Evolutionary conservation across 176 grass and related monocot genomes (phyloP).

Genomic region (Triticum timopheevii): DNA sequence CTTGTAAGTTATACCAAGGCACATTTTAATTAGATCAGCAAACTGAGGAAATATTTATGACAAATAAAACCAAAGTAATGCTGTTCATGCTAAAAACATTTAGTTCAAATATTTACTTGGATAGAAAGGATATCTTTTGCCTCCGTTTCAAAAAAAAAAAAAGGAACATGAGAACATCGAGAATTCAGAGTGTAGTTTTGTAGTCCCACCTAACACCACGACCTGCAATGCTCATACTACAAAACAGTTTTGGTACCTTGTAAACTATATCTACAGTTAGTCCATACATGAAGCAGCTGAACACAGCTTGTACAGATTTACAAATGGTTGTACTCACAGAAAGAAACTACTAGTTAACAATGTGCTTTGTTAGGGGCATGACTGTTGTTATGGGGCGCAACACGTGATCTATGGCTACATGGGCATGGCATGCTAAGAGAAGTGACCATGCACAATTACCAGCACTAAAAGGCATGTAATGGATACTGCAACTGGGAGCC

Average conservation of each 20-base stretch:
- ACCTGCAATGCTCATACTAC: background rate
- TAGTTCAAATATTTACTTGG: background rate
- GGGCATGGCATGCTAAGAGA: background rate
- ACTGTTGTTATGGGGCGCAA: background rate
- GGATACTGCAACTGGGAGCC: background rate
- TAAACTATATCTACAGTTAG: background rate
- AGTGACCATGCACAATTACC: background rate
- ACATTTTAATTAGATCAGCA: background rate
- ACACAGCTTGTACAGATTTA: slow-evolving; percentile 12
- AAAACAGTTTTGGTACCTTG: background rate
- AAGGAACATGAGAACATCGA: background rate
- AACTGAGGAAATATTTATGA: background rate
- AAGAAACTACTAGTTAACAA: slow-evolving; percentile 6
- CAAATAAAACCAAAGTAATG: background rate
- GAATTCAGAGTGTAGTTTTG: background rate
- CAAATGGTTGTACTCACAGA: background rate
- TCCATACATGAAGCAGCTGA: background rate
- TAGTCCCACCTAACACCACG: background rate
- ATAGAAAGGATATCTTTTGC: background rate
- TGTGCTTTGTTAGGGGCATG: background rate
- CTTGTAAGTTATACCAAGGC: background rate
- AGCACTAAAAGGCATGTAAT: background rate
- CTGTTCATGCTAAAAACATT: background rate
- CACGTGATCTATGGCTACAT: background rate
- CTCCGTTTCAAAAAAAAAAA: background rate